phyloP scores from a whole-genome alignment of 2,329 filamentous ascomycete genomes.

The Zymoseptoria crescenta region DNA sequence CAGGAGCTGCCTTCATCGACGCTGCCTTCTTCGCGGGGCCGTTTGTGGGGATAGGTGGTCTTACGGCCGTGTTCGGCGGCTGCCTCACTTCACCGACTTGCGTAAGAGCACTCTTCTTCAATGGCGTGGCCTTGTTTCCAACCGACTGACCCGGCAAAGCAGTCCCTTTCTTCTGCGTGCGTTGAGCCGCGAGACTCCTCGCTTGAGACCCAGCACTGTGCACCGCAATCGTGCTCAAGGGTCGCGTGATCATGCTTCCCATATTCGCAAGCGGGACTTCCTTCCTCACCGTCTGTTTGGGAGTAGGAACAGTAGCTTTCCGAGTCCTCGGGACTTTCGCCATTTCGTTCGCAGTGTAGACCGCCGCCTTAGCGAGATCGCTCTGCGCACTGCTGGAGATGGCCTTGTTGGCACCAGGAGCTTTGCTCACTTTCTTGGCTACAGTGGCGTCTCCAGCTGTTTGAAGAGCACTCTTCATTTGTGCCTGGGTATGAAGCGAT shows the following conservation, averaged over 20 bases:
- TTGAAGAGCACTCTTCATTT: constrained; percentile 21
- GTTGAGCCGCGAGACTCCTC: constrained; percentile 23
- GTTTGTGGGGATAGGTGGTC: constrained; percentile 1
- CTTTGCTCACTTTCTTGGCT: constrained; percentile 19
- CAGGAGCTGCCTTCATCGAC: constrained; percentile 3
- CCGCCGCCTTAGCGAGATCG: constrained; percentile 17
- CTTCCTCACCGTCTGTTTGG: constrained; percentile 19
- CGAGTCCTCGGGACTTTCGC: constrained; percentile 5
- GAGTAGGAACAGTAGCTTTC: constrained; percentile 5
- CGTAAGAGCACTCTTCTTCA: constrained; percentile 1
- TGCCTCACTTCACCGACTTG: not conserved
- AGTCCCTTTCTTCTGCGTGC: constrained; percentile 19
- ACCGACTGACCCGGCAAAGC: constrained; percentile 20
- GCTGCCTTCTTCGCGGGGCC: constrained; percentile 3
- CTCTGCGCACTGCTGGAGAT: constrained; percentile 18
- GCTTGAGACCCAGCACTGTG: constrained; percentile 24
- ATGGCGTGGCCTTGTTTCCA: not conserved
- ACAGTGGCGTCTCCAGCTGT: constrained; percentile 19
- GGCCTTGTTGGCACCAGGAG: constrained; percentile 17
- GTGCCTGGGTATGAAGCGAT: constrained; percentile 23
- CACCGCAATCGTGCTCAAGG: constrained; percentile 28
- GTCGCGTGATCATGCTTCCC: constrained; percentile 29
- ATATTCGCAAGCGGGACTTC: constrained; percentile 28
- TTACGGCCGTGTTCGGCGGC: constrained; percentile 3
- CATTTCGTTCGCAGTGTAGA: constrained; percentile 8